These are phyloP conservation scores for Leucocoprinus leucothites DNA, from an alignment of 768 basidiomycete genomes.

Conservation along the genomic window DNA sequence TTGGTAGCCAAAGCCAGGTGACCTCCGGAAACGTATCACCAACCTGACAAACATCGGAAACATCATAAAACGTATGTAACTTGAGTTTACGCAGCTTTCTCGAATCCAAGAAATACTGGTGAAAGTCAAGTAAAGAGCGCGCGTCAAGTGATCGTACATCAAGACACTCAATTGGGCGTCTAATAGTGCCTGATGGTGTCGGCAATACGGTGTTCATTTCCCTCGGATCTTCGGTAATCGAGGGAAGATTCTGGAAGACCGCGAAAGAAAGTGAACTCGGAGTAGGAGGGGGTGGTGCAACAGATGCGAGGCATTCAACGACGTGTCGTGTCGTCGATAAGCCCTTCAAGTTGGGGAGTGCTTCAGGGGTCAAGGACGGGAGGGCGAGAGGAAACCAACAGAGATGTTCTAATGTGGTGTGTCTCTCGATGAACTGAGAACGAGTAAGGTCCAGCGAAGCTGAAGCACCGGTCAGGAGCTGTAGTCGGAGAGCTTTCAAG, in stretches of 20 bases:
- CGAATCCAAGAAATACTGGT: constrained; percentile 23
- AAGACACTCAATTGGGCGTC: constrained; percentile 33
- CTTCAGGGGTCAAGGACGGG: constrained; percentile 28
- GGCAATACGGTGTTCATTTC: background rate
- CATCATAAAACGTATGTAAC: constrained; percentile 26
- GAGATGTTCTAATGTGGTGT: constrained; percentile 44
- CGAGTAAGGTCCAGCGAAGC: constrained; percentile 31
- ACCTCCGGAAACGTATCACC: constrained; percentile 36
- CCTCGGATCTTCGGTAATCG: constrained; percentile 8
- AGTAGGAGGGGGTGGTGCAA: constrained; percentile 15
- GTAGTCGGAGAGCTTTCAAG: constrained; percentile 38
- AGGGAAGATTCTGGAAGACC: constrained; percentile 4
- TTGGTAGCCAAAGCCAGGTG: constrained; percentile 37
- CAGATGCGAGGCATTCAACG: constrained; percentile 29
- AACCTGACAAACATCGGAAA: constrained; percentile 27
- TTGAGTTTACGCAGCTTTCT: constrained; percentile 29
- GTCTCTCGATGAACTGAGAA: constrained; percentile 38
- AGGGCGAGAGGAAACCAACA: constrained; percentile 40
- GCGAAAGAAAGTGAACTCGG: constrained; percentile 11
- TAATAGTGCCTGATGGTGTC: constrained; percentile 8
- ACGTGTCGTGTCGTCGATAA: constrained; percentile 33
- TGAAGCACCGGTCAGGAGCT: constrained; percentile 37
- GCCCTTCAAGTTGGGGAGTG: constrained; percentile 38
- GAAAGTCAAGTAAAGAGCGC: constrained; percentile 25
- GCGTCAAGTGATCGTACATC: constrained; percentile 29